Base-by-base conservation (phyloP, 345 rosid species). In the Gossypium stocksii region DNA sequence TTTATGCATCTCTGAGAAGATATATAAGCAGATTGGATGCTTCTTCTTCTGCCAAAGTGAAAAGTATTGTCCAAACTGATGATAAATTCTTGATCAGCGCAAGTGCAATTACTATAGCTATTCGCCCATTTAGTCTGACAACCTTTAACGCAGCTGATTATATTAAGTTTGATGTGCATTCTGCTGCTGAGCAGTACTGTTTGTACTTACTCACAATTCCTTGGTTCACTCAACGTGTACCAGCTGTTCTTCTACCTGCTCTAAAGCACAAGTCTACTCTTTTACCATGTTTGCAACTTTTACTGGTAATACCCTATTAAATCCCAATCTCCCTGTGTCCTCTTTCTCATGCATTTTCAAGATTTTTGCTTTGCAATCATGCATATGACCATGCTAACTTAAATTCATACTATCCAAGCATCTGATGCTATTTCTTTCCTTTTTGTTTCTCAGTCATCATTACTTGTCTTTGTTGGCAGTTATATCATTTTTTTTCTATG, bases 211-310 rank as follows among this genome's bases (percentile, higher is more conserved):
- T 94, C 61, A 92, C 98, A 27, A 83, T 89, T 79, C 98, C 98
- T 58, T 83, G 83, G 83, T 93, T 94, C 10, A 72, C 83, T 81
- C 84, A 84, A 77, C 89, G 87, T 61, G 82, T 94, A 41, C 98
- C 98, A 56, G 77, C 90, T 70, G 80, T 88, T 85, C 91, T 94
- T 70, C 49, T 87, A 66, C 93, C 90, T 78, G 97, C 97, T 70
- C 78, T 94, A 83, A 94, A 90, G 89, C 97, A 94, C 85, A 87
- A 80, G 68, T 86, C 89, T 79, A 82, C 90, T 74, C 82, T 92
- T 57, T 76, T 79, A 62, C 94, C 91, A 71, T 86, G 94, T 88
- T 82, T 91, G 76, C 85, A 77, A 76, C 82, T 81, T 74, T 77
- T 92, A 77, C 81, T 87, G 98, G 98, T 94, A 88, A 91, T 85